Percentiles rank a stretch among this genome's conserved stretches.
Evolutionary conservation across 805 yeast genomes (phyloP).

Genomic region (Wickerhamiella qilinensis): DNA sequence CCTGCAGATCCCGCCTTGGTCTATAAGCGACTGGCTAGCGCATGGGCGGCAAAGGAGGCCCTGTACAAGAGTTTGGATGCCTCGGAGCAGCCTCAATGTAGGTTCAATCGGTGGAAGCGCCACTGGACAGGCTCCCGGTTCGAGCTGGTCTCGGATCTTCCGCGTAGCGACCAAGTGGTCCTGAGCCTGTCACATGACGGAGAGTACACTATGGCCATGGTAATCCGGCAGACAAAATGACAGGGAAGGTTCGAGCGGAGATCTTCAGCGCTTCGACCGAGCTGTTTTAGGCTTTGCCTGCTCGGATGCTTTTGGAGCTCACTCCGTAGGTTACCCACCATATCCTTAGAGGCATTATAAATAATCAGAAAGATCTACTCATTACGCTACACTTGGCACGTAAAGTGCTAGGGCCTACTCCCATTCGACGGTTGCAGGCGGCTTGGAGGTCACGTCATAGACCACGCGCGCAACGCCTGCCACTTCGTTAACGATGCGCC

Average conservation of each 20-base stretch:
- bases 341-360: too few relatives aligned
- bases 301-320: too few relatives aligned
- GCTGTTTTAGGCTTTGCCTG: too few relatives aligned
- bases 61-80: slow-evolving; percentile 41
- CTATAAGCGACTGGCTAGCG: slow-evolving; percentile 30
- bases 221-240: slow-evolving; percentile 28
- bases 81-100: slow-evolving; percentile 34
- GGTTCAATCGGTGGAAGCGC: slow-evolving; percentile 34
- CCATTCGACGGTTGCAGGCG: slow-evolving; percentile 99
- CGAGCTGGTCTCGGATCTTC: slow-evolving; percentile 9
- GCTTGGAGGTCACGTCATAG: slow-evolving; percentile 96
- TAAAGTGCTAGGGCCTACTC: too few relatives aligned
- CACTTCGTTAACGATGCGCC: slow-evolving; percentile 96
- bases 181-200: slow-evolving; percentile 52
- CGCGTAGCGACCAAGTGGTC: slow-evolving; percentile 31
- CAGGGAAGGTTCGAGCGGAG: too few relatives aligned
- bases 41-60: slow-evolving; percentile 70
- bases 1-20: not conserved
- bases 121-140: slow-evolving; percentile 5
- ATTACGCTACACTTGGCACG: too few relatives aligned
- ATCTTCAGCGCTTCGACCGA: too few relatives aligned
- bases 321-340: too few relatives aligned
- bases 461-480: slow-evolving; percentile 98
- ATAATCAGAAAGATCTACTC: too few relatives aligned
- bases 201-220: slow-evolving; percentile 40